phyloP scores from a whole-genome alignment of 2,329 filamentous ascomycete genomes.

The Sarocladium kiliense region DNA sequence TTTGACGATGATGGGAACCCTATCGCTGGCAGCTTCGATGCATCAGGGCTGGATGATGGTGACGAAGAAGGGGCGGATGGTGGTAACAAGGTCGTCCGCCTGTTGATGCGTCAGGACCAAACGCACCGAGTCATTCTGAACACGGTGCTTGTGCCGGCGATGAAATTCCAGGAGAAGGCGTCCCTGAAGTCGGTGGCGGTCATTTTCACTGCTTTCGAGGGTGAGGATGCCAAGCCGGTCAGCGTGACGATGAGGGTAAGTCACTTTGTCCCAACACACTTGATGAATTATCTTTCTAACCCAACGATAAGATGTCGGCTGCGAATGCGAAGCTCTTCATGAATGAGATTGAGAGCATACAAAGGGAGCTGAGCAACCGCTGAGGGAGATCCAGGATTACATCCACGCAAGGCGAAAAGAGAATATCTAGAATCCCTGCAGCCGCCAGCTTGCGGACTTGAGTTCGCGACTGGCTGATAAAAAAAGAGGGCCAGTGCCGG shows the following conservation, averaged over 20 bases:
- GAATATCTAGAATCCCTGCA: neutral
- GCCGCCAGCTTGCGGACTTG: neutral
- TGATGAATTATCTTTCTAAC: neutral
- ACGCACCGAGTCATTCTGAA: slow-evolving; percentile 85
- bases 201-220: slow-evolving; percentile 59
- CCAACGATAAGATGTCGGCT: slow-evolving; percentile 41
- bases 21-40: slow-evolving; percentile 51
- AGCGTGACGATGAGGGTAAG: slow-evolving; percentile 58
- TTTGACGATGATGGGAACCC: slow-evolving; percentile 45
- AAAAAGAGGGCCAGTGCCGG: neutral
- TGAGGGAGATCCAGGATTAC: neutral
- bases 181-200: slow-evolving; percentile 67
- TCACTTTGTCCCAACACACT: slow-evolving; percentile 12
- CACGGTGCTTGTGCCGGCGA: slow-evolving; percentile 70
- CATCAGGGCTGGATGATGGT: slow-evolving; percentile 42
- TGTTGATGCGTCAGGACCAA: slow-evolving; percentile 89
- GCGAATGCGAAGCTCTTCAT: slow-evolving; percentile 49
- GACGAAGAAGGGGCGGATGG: slow-evolving; percentile 23
- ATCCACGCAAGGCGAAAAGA: neutral
- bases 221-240: slow-evolving; percentile 46
- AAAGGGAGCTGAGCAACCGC: slow-evolving; percentile 39
- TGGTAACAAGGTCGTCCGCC: slow-evolving; percentile 53
- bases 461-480: neutral
- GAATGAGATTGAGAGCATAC: slow-evolving; percentile 43
- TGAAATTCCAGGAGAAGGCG: slow-evolving; percentile 75